Conservation (phyloP, 2,329 filamentous ascomycete species). For the Escovopsis sp. region DNA sequence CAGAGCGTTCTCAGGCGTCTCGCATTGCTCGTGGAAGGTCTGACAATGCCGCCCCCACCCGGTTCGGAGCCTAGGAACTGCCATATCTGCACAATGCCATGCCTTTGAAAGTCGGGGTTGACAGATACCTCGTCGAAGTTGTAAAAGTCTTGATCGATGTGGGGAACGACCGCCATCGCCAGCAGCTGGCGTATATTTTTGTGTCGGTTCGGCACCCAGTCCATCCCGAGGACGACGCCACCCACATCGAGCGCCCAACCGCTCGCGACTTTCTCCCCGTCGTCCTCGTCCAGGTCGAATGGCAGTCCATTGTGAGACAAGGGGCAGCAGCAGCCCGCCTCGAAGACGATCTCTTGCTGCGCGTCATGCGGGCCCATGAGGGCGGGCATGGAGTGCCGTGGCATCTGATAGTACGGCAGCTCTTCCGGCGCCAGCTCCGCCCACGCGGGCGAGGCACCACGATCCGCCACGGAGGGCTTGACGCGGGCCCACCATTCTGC, state of each 20-base stretch:
- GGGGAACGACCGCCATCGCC: constrained; percentile 35
- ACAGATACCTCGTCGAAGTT: constrained; percentile 22
- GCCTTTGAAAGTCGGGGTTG: constrained; percentile 22
- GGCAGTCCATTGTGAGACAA: constrained; percentile 17
- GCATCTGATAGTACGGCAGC: constrained; percentile 14
- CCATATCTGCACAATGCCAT: constrained; percentile 38
- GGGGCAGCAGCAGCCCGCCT: constrained; percentile 11
- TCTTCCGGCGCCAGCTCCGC: constrained; percentile 12
- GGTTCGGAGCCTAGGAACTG: constrained; percentile 22
- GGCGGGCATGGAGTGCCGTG: constrained; percentile 15
- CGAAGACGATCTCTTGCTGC: constrained; percentile 17
- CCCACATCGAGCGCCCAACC: constrained; percentile 41
- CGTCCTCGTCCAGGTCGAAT: constrained; percentile 11
- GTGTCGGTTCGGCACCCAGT: constrained; percentile 30
- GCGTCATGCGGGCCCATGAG: constrained; percentile 17
- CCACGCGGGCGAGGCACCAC: constrained; percentile 4
- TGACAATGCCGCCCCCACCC: constrained; percentile 16
- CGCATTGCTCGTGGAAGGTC: constrained; percentile 21
- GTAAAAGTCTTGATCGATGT: constrained; percentile 31
- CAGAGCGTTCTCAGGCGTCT: constrained; percentile 29
- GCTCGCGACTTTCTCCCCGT: constrained; percentile 13
- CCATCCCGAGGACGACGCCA: constrained; percentile 35
- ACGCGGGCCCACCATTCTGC: constrained; percentile 15
- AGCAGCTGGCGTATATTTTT: constrained; percentile 29
- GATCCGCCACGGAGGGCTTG: constrained; percentile 6